A percentile compares a stretch with the other conserved stretches of the same genome.
Conservation (phyloP, 352 stramenopile genomes). For the Phytophthora ohioensis region DNA sequence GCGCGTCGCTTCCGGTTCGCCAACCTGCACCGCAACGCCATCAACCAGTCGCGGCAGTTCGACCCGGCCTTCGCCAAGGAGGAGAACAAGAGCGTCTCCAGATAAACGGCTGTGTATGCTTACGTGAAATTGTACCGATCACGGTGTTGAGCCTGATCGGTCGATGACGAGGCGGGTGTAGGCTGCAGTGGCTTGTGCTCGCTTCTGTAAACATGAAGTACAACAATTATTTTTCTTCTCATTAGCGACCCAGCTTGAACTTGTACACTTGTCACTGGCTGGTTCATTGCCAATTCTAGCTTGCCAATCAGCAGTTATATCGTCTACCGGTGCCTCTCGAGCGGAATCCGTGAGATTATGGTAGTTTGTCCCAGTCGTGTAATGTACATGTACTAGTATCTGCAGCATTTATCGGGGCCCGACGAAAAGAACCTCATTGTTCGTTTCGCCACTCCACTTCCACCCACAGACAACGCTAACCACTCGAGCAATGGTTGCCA, state of each 20-base stretch:
- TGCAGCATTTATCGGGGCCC: too few relatives aligned
- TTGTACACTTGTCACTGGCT: too few relatives aligned
- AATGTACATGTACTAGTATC: not conserved
- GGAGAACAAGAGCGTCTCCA: constrained; percentile 55
- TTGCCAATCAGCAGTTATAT: too few relatives aligned
- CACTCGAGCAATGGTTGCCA: not conserved
- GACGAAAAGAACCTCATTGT: not conserved
- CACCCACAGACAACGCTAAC: not conserved
- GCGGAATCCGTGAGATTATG: not conserved
- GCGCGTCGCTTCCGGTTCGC: constrained; percentile 56
- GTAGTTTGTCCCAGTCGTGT: not conserved
- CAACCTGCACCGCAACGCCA: constrained; percentile 61
- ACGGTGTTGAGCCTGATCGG: constrained; percentile 27
- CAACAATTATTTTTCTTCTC: too few relatives aligned
- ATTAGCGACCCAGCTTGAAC: too few relatives aligned
- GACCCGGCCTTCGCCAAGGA: constrained; percentile 57
- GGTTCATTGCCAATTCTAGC: too few relatives aligned
- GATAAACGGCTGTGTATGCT: not conserved
- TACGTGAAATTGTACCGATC: constrained; percentile 1
- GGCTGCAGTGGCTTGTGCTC: not conserved
- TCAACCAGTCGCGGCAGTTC: constrained; percentile 75
- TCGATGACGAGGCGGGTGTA: not conserved
- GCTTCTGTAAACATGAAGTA: constrained; percentile 3
- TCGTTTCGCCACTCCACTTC: not conserved
- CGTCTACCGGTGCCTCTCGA: not conserved